phyloP scores from a whole-genome alignment of 768 basidiomycete species.

The Candolleomyces efflorescens region DNA sequence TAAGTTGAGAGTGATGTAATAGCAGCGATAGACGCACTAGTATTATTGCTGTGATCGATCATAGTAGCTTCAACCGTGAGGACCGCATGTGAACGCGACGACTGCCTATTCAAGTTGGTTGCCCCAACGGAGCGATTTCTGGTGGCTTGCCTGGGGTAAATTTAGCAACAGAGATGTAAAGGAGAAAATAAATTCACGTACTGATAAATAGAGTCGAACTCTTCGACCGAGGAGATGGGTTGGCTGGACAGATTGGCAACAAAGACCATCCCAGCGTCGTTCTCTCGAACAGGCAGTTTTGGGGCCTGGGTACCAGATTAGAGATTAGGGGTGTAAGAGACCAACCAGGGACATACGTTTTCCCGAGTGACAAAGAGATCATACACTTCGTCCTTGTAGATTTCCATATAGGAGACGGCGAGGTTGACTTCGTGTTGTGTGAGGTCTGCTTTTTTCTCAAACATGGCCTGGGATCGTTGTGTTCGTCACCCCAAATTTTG shows the following conservation, averaged over 20 bases:
- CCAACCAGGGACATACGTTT: constrained; percentile 38
- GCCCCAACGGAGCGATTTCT: constrained; percentile 80
- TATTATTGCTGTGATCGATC: constrained; percentile 47
- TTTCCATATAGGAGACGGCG: constrained; percentile 78
- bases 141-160: constrained; percentile 54
- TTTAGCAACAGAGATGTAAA: not conserved
- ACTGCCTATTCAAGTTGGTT: constrained; percentile 79
- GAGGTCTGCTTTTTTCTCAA: constrained; percentile 40
- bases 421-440: constrained; percentile 42
- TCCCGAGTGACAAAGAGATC: constrained; percentile 77
- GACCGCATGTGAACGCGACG: constrained; percentile 87
- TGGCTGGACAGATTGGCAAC: constrained; percentile 48
- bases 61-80: constrained; percentile 69
- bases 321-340: not conserved
- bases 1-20: not conserved
- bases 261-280: constrained; percentile 49
- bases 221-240: constrained; percentile 35
- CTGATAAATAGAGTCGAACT: constrained; percentile 46
- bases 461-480: constrained; percentile 43
- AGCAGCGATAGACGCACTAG: constrained; percentile 35
- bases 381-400: constrained; percentile 89
- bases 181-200: constrained; percentile 18
- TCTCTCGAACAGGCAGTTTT: constrained; percentile 51
- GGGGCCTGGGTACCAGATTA: constrained; percentile 31
- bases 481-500: not conserved